Base-by-base conservation (phyloP, 2,329 filamentous ascomycete species). In the Trichothecium sympodiale region DNA sequence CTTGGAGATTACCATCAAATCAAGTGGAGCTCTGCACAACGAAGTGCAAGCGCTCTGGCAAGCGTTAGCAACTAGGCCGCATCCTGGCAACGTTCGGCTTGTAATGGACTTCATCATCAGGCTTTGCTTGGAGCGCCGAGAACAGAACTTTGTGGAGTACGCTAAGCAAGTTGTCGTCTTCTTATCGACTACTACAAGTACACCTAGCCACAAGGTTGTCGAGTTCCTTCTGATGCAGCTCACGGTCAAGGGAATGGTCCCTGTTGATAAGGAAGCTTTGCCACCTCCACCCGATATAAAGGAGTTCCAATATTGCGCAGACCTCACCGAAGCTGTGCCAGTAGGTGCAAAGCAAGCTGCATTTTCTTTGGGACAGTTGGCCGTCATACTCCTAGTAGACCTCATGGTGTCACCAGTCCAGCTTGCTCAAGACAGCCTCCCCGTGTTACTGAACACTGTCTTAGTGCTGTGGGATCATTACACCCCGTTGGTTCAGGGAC, bases 131-230 rank as follows among this genome's bases (percentile, higher is more conserved):
- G 91, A 98, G 50, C 79, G 89, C 23, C 79, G 89, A 33, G 93
- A 98, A 55, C 91, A 98, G 50, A 96, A 95, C 48, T 98, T 95
- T 56, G 89, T 98, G 37, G 86, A 95, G 47, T 94, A 93, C 52
- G 89, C 89, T 5, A 98, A 96, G 62, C 91, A 98, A 56, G 91
- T 98, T 35, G 87, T 96, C 13, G 93, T 98, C 1, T 96, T 95
- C 54, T 59, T 98, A 5, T 93, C 91, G 0, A 91, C 85, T 44
- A 94, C 71, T 1, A 69, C 65, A 43, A 72, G 64, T 73, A 51
- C 82, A 60, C 53, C 88, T 2, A 88, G 88, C 1, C 80, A 84
- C 33, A 93, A 94, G 50, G 88, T 98, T 3, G 80, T 98, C 9
- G 91, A 98, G 44, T 95, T 95, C 46, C 69, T 98, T 37, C 65